Base-by-base conservation (phyloP, 441 rosid species). In the Populus trichocarpa region DNA sequence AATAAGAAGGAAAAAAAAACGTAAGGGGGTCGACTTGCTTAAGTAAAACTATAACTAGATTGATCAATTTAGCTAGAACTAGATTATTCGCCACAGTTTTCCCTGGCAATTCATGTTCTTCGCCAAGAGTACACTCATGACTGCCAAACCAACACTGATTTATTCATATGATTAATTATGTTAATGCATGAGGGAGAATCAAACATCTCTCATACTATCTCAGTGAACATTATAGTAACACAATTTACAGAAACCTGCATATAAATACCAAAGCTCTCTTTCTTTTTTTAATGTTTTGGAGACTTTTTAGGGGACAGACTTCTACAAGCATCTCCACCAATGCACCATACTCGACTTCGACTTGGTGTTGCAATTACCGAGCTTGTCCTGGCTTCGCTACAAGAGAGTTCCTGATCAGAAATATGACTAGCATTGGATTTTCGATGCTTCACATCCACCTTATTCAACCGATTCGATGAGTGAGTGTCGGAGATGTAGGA, bases 291-390 rank as follows among this genome's bases (percentile, higher is more conserved):
- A 30, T 18, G 6, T 53, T 53, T 5, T 18, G 61, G 61, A 18
- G 61, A 53, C 0, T 53, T 18, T 53, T 8, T 6, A 53, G 61
- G n/a, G 61, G 61, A 18, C 22, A 53, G 61, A 35, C 88, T 74
- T 36, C 74, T 70, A 79, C 88, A 85, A 73, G 86, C 88, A 79
- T 89, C 89, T 82, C 83, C 86, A 32, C 93, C 87, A 36, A 90
- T 69, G 81, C 93, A 90, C 93, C 92, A 90, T 4, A 83, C 83
- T 22, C 93, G 73, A 77, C 86, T 87, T 73, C 86, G 80, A 76
- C 89, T 80, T 12, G 94, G 94, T 10, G 91, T 89, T 20, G 89
- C 86, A 72, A 65, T 84, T 57, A 85, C 84, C 2, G 89, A 85
- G 84, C 88, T 87, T 46, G 68, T 20, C 80, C 88, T 87, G 25